Evolutionary conservation across 2,329 filamentous ascomycete species (phyloP), one percentile per base, ranked within the genome.

Genomic region (Lecanicillium sp.): DNA sequence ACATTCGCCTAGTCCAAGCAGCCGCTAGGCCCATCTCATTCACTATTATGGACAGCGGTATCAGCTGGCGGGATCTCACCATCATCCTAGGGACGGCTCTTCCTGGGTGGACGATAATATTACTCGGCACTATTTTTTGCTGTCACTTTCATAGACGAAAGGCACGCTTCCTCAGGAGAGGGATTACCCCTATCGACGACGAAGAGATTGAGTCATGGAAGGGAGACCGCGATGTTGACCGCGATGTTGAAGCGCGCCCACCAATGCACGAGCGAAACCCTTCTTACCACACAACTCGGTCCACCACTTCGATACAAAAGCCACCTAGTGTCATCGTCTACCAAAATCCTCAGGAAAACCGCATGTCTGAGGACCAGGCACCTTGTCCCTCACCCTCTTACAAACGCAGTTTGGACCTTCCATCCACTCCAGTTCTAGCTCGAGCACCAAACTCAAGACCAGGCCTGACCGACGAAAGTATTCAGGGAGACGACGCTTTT

Each of bases 181-280:
- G 73, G 34, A 73, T 74, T 32, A 74, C 75, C 0, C 77, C 78
- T 11, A 78, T 81, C 43, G 68, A 73, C 45, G 78, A 81, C 48
- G 75, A 80, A 43, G 78, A 81, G 53, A 81, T 81, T 42, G 73
- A 74, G 47, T 77, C 73, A 4, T 81, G 78, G 78, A 78, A 74
- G 50, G 58, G 60, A 19, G 61, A 58, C 38, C 54, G 51, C 9
- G 41, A 48, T 35, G 22, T 25, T 11, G 22, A 25, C 22, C 22
- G 11, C 22, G 7, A 25, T 6, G 6, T 7, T 11, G 22, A 25
- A 25, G 22, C 6, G 22, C 22, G 22, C 7, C 6, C 22, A 7
- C 6, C 22, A 6, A 25, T 25, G 22, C 11, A 11, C 22, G 47
- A 52, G 29, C 53, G 61, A 47, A 58, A 62, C 51, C 47, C 49